These are phyloP conservation scores for Aureobasidium pullulans DNA, from an alignment of 2,329 filamentous ascomycete species.

Conservation along the genomic window DNA sequence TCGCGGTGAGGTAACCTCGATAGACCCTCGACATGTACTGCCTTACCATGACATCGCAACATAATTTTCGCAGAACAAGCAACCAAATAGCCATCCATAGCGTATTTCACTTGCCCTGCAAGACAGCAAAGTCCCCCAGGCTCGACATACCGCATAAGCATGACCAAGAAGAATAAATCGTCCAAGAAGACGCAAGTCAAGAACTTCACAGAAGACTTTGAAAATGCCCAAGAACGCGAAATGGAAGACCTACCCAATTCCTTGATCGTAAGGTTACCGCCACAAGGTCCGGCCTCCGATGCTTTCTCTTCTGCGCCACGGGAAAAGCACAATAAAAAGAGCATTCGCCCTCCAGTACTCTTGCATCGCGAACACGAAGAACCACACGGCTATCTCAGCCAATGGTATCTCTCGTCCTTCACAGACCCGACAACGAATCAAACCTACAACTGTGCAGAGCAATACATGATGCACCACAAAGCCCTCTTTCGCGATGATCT, in stretches of 20 bases:
- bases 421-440: not conserved
- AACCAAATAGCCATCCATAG: too few species aligned
- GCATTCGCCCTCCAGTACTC: conserved; percentile 22
- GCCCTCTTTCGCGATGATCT: not conserved
- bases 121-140: too few species aligned
- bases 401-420: conserved; percentile 45
- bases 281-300: not conserved
- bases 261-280: not conserved
- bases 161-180: too few species aligned
- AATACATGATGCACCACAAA: conserved; percentile 13
- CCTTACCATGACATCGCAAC: not conserved
- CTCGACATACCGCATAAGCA: too few species aligned
- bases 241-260: too few species aligned
- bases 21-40: not conserved
- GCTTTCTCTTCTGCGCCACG: not conserved
- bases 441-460: not conserved
- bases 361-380: conserved; percentile 38
- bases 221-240: too few species aligned
- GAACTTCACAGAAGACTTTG: too few species aligned
- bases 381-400: conserved; percentile 49
- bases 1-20: not conserved
- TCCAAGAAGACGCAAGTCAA: too few species aligned
- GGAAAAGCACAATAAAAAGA: conserved; percentile 3
- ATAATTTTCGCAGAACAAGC: too few species aligned
- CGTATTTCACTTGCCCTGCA: too few species aligned